phyloP scores from a whole-genome alignment of 164 flowering plant genomes.

The Chimonanthus salicifolius region DNA sequence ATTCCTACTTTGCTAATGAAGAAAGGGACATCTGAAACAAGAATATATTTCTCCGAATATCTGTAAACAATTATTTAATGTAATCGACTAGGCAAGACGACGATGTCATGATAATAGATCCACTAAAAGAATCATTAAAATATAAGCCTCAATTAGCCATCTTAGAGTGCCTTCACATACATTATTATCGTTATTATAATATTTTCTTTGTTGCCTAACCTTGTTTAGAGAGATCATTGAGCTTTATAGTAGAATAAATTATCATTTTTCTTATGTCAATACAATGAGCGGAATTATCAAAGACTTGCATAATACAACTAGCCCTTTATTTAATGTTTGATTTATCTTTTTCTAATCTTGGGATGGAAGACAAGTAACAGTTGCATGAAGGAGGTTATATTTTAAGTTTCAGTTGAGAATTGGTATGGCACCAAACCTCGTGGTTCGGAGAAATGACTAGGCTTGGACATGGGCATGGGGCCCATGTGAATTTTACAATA shows the following conservation, averaged over 20 bases:
- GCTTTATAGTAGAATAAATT: too few species aligned
- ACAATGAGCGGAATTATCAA: not conserved
- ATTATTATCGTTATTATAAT: too few species aligned
- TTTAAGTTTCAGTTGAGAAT: not conserved
- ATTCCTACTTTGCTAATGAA: too few species aligned
- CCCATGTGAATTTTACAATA: too few species aligned
- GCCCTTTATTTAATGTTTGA: not conserved
- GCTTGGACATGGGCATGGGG: not conserved
- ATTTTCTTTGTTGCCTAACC: too few species aligned
- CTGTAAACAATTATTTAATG: too few species aligned
- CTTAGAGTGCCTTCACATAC: not conserved
- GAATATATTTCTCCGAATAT: too few species aligned
- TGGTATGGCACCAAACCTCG: not conserved
- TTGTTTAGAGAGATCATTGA: too few species aligned
- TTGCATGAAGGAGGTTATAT: not conserved
- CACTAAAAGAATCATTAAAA: not conserved
- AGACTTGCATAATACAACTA: not conserved
- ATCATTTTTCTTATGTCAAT: too few species aligned
- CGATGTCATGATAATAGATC: not conserved
- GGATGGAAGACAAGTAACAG: not conserved
- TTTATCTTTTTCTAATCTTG: not conserved
- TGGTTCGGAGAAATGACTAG: not conserved
- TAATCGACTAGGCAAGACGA: not conserved
- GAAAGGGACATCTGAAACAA: too few species aligned
- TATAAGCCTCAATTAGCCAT: not conserved